A percentile compares a stretch with the other conserved stretches of the same genome.
Evolutionary conservation across 2,329 filamentous ascomycete genomes (phyloP).

Genomic region (Nemania sp.): DNA sequence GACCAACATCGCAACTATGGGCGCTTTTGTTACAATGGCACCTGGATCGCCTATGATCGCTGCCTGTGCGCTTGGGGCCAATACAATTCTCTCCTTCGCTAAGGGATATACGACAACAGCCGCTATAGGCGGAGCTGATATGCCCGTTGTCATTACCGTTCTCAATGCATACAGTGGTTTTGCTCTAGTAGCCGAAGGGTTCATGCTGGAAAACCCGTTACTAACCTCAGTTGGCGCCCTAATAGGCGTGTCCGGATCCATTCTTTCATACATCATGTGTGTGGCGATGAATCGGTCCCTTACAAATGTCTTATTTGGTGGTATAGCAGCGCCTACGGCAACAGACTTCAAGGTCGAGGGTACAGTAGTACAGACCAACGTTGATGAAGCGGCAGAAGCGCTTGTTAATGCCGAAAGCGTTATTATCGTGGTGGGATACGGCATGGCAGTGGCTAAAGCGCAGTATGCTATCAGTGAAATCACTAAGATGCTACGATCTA

Average conservation of each 20-base stretch:
- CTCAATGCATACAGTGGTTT: conserved; percentile 93
- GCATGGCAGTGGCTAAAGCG: conserved; percentile 94
- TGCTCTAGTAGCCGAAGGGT: conserved; percentile 87
- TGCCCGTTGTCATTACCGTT: conserved; percentile 92
- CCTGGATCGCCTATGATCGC: conserved; percentile 83
- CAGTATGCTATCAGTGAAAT: conserved; percentile 92
- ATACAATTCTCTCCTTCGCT: conserved; percentile 80
- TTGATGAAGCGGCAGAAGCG: conserved; percentile 84
- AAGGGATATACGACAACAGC: conserved; percentile 91
- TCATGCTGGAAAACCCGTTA: conserved; percentile 90
- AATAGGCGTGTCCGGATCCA: conserved; percentile 89
- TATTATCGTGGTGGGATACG: conserved; percentile 91
- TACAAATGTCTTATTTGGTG: conserved; percentile 90
- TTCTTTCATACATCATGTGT: conserved; percentile 88
- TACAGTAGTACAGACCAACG: conserved; percentile 78
- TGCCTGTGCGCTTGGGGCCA: conserved; percentile 80
- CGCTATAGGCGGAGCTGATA: conserved; percentile 92
- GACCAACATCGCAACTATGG: conserved; percentile 84
- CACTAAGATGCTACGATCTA: conserved; percentile 76
- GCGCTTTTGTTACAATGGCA: conserved; percentile 83
- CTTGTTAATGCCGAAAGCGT: conserved; percentile 83
- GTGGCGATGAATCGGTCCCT: conserved; percentile 92
- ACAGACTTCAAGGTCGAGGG: conserved; percentile 82
- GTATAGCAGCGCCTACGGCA: conserved; percentile 73
- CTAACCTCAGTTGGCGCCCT: conserved; percentile 87